phyloP scores from a whole-genome alignment of 2,329 filamentous ascomycete genomes.

The Fusarium burgessii region DNA sequence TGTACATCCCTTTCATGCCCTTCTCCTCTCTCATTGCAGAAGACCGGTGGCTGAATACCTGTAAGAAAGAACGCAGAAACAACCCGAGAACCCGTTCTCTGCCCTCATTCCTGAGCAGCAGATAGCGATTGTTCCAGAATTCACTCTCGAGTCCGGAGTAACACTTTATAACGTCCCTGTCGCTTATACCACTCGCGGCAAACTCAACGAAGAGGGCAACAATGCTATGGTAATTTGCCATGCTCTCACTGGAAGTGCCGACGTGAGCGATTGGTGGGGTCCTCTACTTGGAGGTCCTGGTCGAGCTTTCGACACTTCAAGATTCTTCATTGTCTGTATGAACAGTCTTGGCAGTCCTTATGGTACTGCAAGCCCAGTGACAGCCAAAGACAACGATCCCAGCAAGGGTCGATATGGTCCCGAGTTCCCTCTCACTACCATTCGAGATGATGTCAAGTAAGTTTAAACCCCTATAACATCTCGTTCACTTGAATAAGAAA shows the following conservation, averaged over 20 bases:
- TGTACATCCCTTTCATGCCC: not conserved
- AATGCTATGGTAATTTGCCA: constrained; percentile 85
- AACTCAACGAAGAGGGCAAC: constrained; percentile 67
- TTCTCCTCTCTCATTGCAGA: constrained; percentile 20
- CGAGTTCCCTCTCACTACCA: constrained; percentile 95
- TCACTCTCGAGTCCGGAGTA: constrained; percentile 93
- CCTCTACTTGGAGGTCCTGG: constrained; percentile 82
- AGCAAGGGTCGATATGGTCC: constrained; percentile 86
- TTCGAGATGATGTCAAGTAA: constrained; percentile 94
- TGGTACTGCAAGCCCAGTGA: constrained; percentile 88
- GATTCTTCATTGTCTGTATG: constrained; percentile 88
- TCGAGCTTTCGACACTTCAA: constrained; percentile 81
- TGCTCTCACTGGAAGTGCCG: constrained; percentile 85
- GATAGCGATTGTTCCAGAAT: constrained; percentile 86
- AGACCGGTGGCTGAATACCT: constrained; percentile 71
- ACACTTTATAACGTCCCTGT: constrained; percentile 81
- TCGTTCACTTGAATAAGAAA: not conserved
- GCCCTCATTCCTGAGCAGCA: constrained; percentile 88
- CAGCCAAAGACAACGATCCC: constrained; percentile 83
- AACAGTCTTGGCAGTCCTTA: constrained; percentile 89
- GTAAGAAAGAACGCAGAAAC: constrained; percentile 73
- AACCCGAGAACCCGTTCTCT: constrained; percentile 93
- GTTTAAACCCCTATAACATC: not conserved
- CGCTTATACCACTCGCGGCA: constrained; percentile 75
- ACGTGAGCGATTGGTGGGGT: constrained; percentile 91